These are phyloP conservation scores for Citrus medica DNA, from an alignment of 345 rosid genomes.

Conservation along the genomic window DNA sequence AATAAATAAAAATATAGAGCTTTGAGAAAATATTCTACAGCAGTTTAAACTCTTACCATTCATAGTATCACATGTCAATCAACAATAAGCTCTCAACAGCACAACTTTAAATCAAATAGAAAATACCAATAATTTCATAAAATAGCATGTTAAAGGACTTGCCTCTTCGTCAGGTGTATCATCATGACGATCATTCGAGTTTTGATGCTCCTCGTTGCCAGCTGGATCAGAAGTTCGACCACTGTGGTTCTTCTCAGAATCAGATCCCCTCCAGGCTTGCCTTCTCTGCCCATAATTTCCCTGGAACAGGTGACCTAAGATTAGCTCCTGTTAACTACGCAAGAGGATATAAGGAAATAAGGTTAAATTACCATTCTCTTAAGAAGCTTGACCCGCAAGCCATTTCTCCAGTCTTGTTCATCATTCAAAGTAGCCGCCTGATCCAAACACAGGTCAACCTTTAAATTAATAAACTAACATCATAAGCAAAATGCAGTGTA, in stretches of 20 bases:
- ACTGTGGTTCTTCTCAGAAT: slow-evolving; percentile 43
- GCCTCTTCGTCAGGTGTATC: slow-evolving; percentile 66
- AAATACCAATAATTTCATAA: neutral
- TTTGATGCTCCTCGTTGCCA: slow-evolving; percentile 49
- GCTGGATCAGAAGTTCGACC: slow-evolving; percentile 40
- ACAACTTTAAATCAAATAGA: neutral
- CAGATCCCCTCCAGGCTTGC: slow-evolving; percentile 56
- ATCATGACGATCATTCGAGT: slow-evolving; percentile 46
- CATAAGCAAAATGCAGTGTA: neutral
- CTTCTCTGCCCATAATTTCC: slow-evolving; percentile 58
- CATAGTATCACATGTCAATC: neutral
- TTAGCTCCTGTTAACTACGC: neutral
- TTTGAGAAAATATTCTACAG: neutral
- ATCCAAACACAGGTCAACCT: slow-evolving; percentile 25
- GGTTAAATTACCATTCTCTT: slow-evolving; percentile 47
- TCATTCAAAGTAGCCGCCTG: slow-evolving; percentile 76
- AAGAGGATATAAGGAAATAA: neutral
- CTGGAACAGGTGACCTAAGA: slow-evolving; percentile 26
- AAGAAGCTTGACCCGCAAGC: slow-evolving; percentile 80
- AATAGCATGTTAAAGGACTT: slow-evolving; percentile 7
- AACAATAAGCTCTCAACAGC: neutral
- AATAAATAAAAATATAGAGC: neutral
- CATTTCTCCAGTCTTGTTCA: slow-evolving; percentile 92
- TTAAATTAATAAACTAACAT: slow-evolving; percentile 2
- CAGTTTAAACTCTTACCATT: neutral